Evolutionary conservation across 352 stramenopile genomes (phyloP).

Genomic region (Phytophthora parvispora): DNA sequence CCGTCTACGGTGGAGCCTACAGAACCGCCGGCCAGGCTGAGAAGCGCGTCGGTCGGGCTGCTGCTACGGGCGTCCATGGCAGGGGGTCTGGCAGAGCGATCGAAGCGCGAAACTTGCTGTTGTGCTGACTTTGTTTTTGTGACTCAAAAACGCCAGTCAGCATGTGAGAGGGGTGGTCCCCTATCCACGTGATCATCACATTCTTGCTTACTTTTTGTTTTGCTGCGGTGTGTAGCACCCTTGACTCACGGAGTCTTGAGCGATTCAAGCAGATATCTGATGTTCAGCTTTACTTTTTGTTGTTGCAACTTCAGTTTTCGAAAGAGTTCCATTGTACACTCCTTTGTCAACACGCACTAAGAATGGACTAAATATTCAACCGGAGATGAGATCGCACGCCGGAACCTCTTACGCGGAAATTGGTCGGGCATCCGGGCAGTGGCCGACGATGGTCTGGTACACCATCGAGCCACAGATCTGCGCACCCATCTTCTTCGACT

Average conservation of each 20-base stretch:
- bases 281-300: too few relatives aligned
- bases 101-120: background rate
- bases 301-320: background rate
- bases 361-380: constrained; percentile 39
- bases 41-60: background rate
- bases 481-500: constrained; percentile 44
- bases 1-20: constrained; percentile 1
- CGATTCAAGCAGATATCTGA: too few relatives aligned
- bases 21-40: background rate
- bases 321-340: background rate
- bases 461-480: constrained; percentile 41
- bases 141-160: background rate
- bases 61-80: background rate
- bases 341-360: constrained; percentile 7
- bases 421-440: constrained; percentile 34
- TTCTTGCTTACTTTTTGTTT: too few relatives aligned
- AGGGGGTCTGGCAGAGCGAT: background rate
- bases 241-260: too few relatives aligned
- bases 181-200: background rate
- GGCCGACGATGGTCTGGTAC: constrained; percentile 40
- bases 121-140: background rate
- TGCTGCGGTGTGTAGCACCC: too few relatives aligned
- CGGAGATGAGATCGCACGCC: background rate
- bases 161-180: background rate
- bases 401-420: constrained; percentile 22